Percentiles rank a stretch among this genome's conserved stretches.
These are phyloP conservation scores for Cercophora sp. DNA, from an alignment of 495 filamentous ascomycete genomes.

Conservation along the genomic window DNA sequence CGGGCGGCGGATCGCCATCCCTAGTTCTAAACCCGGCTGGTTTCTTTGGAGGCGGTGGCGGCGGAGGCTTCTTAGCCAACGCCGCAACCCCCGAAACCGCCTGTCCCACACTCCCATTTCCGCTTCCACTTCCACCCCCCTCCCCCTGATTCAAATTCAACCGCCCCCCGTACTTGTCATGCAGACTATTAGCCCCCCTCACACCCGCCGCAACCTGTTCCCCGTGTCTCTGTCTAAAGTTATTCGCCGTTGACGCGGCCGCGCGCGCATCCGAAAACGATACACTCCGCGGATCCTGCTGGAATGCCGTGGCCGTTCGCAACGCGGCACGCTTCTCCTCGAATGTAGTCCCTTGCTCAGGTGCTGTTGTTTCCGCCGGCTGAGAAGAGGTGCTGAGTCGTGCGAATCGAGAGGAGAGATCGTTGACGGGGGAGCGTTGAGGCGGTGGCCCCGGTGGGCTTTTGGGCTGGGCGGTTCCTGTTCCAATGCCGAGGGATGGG, in stretches of 20 bases:
- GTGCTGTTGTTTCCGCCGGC: constrained; percentile 12
- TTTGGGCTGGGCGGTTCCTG: constrained; percentile 12
- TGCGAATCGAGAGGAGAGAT: constrained; percentile 67
- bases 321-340: constrained; percentile 61
- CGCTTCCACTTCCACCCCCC: not conserved
- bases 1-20: constrained; percentile 43
- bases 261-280: constrained; percentile 51
- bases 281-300: constrained; percentile 54
- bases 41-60: constrained; percentile 59
- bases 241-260: constrained; percentile 59
- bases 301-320: constrained; percentile 52
- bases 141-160: not conserved
- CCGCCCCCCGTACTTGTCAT: constrained; percentile 42
- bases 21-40: not conserved
- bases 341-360: constrained; percentile 50
- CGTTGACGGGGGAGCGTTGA: constrained; percentile 39
- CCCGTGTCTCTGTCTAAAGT: constrained; percentile 69
- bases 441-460: constrained; percentile 19
- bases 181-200: constrained; percentile 54
- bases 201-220: constrained; percentile 66
- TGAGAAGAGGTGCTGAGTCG: constrained; percentile 28
- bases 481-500: constrained; percentile 71
- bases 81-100: constrained; percentile 23
- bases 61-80: constrained; percentile 62
- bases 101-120: not conserved